Base-by-base conservation (phyloP, 805 yeast genomes). In the Hanseniaspora lachancei region DNA sequence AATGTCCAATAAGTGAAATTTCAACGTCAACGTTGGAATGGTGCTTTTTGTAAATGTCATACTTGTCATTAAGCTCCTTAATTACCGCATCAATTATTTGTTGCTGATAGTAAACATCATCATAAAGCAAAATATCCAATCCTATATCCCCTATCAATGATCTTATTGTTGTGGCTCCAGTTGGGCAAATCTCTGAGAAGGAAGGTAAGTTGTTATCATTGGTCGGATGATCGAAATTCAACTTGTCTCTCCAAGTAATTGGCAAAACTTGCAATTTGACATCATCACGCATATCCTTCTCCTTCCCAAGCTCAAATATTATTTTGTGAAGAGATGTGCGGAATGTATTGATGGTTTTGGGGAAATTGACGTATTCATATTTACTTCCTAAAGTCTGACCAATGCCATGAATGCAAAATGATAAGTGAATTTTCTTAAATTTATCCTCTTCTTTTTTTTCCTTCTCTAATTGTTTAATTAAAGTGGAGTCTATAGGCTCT, bases 361-460 rank as follows among this genome's bases (percentile, higher is more conserved):
- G 81, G 70, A 91, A 93, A 67, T 87, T 87, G 27, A 91, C 83
- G 52, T 84, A 81, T 61, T 89, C 89, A 63, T 84, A 81, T 62
- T 79, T 79, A 47, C 80, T 74, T 1, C 96, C 95, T 52, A 93
- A 71, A 18, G 82, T 78, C 68, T 91, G 98, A 1, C 97, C 98
- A 58, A 91, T 86, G 0, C 98, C 98, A 70, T 91, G 98, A 32
- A 91, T 78, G 64, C 96, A 88, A n/a, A 91, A 72, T 1, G 89
- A 79, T 59, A 91, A 70, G 66, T 77, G 79, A 49, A 53, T 46
- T 20, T 35, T 46, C 34, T 46, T 46, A 5, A 42, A 29, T 20
- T 13, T 27, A 8, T 46, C 29, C 5, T 46, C 49, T 16, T 41
- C 15, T 15, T 23, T 21, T 4, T 21, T 23, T 9, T 47, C n/a